A percentile compares a stretch with the other conserved stretches of the same genome.
Conservation (phyloP, 768 basidiomycete genomes). For the Glaciozyma antarctica region DNA sequence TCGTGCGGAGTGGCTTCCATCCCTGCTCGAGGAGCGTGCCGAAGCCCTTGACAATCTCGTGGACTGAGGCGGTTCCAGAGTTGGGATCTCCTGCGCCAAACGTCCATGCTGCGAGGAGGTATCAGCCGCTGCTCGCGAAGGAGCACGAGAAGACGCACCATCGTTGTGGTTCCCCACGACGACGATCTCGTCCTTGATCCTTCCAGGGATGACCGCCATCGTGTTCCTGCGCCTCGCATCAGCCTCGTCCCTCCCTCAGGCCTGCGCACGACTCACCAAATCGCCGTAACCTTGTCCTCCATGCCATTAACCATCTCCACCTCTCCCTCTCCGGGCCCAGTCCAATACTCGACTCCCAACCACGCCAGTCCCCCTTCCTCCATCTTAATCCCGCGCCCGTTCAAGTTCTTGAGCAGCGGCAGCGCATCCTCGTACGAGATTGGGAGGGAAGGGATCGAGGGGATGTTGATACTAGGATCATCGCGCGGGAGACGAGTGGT, state of each 20-base stretch:
- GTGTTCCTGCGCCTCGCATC: slow-evolving; percentile 49
- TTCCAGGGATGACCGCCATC: slow-evolving; percentile 72
- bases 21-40: slow-evolving; percentile 58
- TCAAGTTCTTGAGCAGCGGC: slow-evolving; percentile 51
- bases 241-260: not conserved
- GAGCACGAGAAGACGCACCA: slow-evolving; percentile 44
- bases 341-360: slow-evolving; percentile 41
- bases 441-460: slow-evolving; percentile 75
- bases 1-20: slow-evolving; percentile 74
- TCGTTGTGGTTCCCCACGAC: slow-evolving; percentile 82
- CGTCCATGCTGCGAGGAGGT: not conserved
- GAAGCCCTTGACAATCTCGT: slow-evolving; percentile 67
- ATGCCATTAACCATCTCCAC: slow-evolving; percentile 62
- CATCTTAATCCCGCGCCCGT: slow-evolving; percentile 41
- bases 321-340: slow-evolving; percentile 43
- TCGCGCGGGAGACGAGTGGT: slow-evolving; percentile 48
- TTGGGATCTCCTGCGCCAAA: slow-evolving; percentile 70
- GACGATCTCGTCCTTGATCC: slow-evolving; percentile 73
- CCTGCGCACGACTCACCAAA: slow-evolving; percentile 45
- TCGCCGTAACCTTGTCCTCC: slow-evolving; percentile 67
- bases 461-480: slow-evolving; percentile 46
- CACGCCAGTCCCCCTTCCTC: slow-evolving; percentile 37
- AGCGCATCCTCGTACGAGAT: slow-evolving; percentile 78
- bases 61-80: slow-evolving; percentile 67
- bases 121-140: too few relatives aligned